Evolutionary conservation across 163 green algal genomes (phyloP).

Genomic region (Scenedesmus sp.): DNA sequence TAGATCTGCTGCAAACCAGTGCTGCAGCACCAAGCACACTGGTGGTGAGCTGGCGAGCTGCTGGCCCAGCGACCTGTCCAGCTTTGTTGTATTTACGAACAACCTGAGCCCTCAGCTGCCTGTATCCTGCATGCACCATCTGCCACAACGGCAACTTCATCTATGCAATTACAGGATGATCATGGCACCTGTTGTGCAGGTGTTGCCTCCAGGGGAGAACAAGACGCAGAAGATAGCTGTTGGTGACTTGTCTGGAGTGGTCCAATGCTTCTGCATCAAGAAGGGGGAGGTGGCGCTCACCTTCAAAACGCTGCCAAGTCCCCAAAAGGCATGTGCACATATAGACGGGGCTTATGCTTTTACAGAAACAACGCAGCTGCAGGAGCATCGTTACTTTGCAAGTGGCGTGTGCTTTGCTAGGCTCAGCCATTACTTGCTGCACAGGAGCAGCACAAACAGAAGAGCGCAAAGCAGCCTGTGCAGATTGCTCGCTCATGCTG

Average conservation of each 20-base stretch:
- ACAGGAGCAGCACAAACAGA: no score
- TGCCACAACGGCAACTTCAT: not conserved
- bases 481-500: no score
- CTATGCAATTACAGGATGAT: not conserved
- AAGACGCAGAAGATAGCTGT: conserved; percentile 82
- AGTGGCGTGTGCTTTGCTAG: not conserved
- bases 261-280: conserved; percentile 78
- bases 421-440: no score
- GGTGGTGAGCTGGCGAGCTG: conserved; percentile 52
- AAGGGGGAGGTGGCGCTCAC: conserved; percentile 64
- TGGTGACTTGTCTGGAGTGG: conserved; percentile 73
- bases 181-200: conserved; percentile 48
- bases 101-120: not conserved
- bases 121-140: not conserved
- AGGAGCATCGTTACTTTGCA: not conserved
- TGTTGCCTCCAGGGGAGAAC: conserved; percentile 69
- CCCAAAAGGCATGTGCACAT: conserved; percentile 41
- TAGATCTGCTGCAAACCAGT: conserved; percentile 72
- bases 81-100: not conserved
- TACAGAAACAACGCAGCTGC: conserved; percentile 9
- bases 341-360: not conserved
- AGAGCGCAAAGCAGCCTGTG: no score
- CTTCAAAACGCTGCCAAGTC: conserved; percentile 76
- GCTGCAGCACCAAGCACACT: conserved; percentile 62
- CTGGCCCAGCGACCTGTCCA: not conserved